These are phyloP conservation scores for Hypoxylon sp. DNA, from an alignment of 2,329 filamentous ascomycete genomes.

Conservation along the genomic window DNA sequence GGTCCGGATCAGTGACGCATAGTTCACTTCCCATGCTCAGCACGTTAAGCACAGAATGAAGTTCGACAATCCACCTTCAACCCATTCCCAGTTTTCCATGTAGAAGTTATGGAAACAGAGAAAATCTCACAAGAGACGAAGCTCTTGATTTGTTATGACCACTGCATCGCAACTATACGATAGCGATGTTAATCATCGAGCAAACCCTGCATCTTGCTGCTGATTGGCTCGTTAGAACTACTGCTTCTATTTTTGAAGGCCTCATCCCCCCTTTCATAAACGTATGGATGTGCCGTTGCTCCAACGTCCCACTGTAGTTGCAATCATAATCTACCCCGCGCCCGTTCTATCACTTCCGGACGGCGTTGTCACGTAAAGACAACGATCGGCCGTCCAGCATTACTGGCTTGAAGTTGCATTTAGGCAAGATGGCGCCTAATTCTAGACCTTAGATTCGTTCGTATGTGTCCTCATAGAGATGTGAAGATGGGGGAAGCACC, in stretches of 20 bases:
- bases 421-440: conserved; percentile 30
- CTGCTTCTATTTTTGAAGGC: conserved; percentile 31
- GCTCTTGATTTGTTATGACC: too few species aligned
- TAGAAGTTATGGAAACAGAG: too few species aligned
- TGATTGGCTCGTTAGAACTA: conserved; percentile 22
- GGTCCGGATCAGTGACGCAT: not conserved
- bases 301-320: conserved; percentile 20
- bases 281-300: conserved; percentile 13
- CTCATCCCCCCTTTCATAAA: conserved; percentile 15
- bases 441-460: conserved; percentile 11
- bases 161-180: too few species aligned
- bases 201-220: conserved; percentile 4
- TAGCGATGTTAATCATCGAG: conserved; percentile 10
- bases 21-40: too few species aligned
- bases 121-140: too few species aligned
- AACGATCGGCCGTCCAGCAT: conserved; percentile 22
- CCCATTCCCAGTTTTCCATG: too few species aligned
- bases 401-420: conserved; percentile 25
- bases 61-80: too few species aligned
- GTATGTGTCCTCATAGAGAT: conserved; percentile 1
- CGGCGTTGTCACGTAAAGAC: conserved; percentile 19
- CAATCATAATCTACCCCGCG: conserved; percentile 28
- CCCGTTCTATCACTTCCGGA: conserved; percentile 16
- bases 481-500: conserved; percentile 4
- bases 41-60: too few species aligned